phyloP scores from a whole-genome alignment of 73 alveolate genomes.

The Tetrahymena thermophila region DNA sequence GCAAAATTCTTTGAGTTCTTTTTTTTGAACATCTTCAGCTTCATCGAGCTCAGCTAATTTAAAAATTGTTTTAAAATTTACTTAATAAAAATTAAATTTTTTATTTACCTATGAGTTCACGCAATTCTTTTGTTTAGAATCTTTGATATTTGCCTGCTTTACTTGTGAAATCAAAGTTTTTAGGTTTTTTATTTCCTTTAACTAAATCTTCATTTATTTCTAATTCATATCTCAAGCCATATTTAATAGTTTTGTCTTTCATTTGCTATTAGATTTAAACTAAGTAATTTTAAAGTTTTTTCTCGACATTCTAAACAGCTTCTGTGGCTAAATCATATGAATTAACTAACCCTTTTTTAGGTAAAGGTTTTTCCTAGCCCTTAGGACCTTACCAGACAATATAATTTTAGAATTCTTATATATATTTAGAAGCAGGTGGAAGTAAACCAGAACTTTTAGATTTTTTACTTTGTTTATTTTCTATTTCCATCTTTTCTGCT shows the following conservation, averaged over 20 bases:
- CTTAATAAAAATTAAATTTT: background rate
- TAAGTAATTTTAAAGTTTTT: constrained; percentile 41
- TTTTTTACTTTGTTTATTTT: background rate
- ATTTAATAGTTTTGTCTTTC: constrained; percentile 26
- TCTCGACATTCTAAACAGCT: constrained; percentile 33
- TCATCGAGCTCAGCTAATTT: constrained; percentile 52
- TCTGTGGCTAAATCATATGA: constrained; percentile 58
- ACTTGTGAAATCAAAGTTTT: constrained; percentile 67
- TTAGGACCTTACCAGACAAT: constrained; percentile 51
- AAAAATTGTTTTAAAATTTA: background rate
- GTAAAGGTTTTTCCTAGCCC: constrained; percentile 52
- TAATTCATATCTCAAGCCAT: constrained; percentile 55
- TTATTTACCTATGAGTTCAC: constrained; percentile 21
- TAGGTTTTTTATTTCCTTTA: constrained; percentile 56
- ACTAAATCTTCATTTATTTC: constrained; percentile 59
- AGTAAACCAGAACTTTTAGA: constrained; percentile 15
- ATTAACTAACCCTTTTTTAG: constrained; percentile 53
- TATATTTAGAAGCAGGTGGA: constrained; percentile 35
- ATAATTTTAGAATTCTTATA: constrained; percentile 43
- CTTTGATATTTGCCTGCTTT: constrained; percentile 51
- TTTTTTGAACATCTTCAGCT: constrained; percentile 51
- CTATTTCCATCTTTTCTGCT: background rate
- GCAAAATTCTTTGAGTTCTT: constrained; percentile 42
- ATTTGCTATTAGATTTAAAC: constrained; percentile 23
- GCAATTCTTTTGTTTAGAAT: constrained; percentile 41